Percentiles rank a stretch among this genome's conserved stretches.
phyloP scores from a whole-genome alignment of 305 asterid species.

The Coffea humblotiana region DNA sequence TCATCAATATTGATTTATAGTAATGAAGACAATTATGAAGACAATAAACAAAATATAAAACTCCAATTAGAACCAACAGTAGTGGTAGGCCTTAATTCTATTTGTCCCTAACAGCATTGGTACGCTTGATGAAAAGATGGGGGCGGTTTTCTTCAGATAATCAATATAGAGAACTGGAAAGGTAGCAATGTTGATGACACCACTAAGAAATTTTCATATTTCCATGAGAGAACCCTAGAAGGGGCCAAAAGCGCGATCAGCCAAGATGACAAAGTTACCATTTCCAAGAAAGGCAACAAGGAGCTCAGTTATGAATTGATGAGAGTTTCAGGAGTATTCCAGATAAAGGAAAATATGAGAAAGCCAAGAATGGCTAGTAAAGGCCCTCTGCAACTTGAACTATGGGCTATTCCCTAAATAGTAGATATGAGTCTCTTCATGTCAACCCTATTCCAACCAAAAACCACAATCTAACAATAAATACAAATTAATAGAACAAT shows the following conservation, averaged over 20 bases:
- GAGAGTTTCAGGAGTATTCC: slow-evolving; percentile 31
- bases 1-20: no score
- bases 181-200: slow-evolving; percentile 25
- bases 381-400: slow-evolving; percentile 9
- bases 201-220: slow-evolving; percentile 25
- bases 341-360: slow-evolving; percentile 25
- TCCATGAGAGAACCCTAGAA: slow-evolving; percentile 34
- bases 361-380: slow-evolving; percentile 24
- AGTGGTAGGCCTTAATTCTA: no score
- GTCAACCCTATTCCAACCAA: no score
- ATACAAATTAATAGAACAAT: no score
- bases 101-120: not conserved
- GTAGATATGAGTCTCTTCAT: no score
- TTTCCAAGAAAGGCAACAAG: slow-evolving; percentile 27
- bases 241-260: slow-evolving; percentile 28
- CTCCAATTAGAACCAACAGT: no score
- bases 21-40: no score
- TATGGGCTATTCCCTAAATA: no score
- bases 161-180: slow-evolving; percentile 23
- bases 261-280: slow-evolving; percentile 31
- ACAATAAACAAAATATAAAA: no score
- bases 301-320: slow-evolving; percentile 23
- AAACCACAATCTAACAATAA: no score
- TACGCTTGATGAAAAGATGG: slow-evolving; percentile 10
- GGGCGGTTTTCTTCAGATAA: slow-evolving; percentile 20